Evolutionary conservation across 1,284 basidiomycete genomes (phyloP), one percentile per base, ranked within the genome.

Genomic region (Grifola frondosa): DNA sequence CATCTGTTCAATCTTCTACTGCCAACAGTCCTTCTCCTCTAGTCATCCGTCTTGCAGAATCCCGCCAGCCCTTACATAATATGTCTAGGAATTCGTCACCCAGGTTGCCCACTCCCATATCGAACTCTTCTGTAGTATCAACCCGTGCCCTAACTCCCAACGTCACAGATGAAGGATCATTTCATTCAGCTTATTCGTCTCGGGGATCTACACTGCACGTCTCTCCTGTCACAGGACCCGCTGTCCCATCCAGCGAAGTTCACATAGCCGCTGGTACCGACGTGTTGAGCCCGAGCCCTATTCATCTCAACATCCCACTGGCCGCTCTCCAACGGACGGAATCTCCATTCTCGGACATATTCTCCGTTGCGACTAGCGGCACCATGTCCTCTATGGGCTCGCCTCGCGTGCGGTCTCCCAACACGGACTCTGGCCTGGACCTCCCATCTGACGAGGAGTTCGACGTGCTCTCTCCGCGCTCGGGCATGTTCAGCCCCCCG

Each of bases 401-500:
- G 17, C 49, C 54, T 10, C 42, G 37, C 28, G 43, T 49, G 30
- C 52, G 48, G 30, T 55, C 56, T 3, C 53, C 54, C 9, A 50
- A 45, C 46, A 39, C 50, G 7, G 46, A 37, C 12, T 54, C 49
- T 9, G 56, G 54, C 28, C 34, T 54, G 17, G 53, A 50, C 28
- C 34, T 62, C 37, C 47, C 49, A 16, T 46, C 53, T 17, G 44
- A 54, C 38, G 49, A 55, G 19, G 59, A 56, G 16, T 54, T 56
- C 38, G 53, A 58, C 33, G 47, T 58, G 12, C 46, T 60, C 24
- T 59, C 57, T 9, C 46, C 58, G 25, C 59, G 59, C 23, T 60
- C 60, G 6, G 62, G 51, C 6, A 62, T 62, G 52, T 64, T 64
- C 52, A 60, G 61, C 42, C 49, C 52, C n/a, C 29, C 44, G 16